Conservation (phyloP, 2,329 filamentous ascomycete genomes). For the Leptographium lundbergii region DNA sequence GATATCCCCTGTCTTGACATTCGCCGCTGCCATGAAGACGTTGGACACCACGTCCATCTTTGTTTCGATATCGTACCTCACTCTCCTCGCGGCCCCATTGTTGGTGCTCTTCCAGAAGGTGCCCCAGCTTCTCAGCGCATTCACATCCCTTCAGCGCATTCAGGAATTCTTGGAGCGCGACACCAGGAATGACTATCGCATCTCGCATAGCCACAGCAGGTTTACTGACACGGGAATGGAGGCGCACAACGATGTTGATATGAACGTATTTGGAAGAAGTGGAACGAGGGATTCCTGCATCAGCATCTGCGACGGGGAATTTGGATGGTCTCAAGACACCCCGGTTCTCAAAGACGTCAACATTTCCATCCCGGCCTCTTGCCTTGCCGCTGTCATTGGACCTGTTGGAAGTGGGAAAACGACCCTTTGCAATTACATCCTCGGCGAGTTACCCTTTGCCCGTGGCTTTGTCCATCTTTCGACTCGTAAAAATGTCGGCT, state of each 20-base stretch:
- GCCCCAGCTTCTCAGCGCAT: constrained; percentile 18
- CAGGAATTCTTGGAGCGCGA: constrained; percentile 24
- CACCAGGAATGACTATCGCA: constrained; percentile 17
- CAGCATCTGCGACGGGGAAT: constrained; percentile 13
- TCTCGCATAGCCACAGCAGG: neutral
- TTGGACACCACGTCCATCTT: constrained; percentile 18
- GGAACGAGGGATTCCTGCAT: constrained; percentile 14
- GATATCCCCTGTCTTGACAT: constrained; percentile 23
- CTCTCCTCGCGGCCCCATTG: constrained; percentile 22
- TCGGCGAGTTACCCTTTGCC: constrained; percentile 21
- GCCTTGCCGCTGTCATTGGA: constrained; percentile 27
- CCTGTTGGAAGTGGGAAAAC: constrained; percentile 33
- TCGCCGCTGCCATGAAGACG: constrained; percentile 14
- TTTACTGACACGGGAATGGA: no score
- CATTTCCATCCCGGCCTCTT: constrained; percentile 18
- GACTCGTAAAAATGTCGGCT: constrained; percentile 18
- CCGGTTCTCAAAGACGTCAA: constrained; percentile 19
- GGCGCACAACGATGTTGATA: no score
- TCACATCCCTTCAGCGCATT: constrained; percentile 22
- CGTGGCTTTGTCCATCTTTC: neutral
- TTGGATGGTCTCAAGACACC: constrained; percentile 22
- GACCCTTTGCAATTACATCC: constrained; percentile 26
- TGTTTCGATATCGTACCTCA: constrained; percentile 21
- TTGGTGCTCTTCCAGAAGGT: constrained; percentile 20
- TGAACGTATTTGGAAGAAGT: no score